These are phyloP conservation scores for Zoysia matrella DNA, from an alignment of 202 grass and related monocot species.

Conservation along the genomic window DNA sequence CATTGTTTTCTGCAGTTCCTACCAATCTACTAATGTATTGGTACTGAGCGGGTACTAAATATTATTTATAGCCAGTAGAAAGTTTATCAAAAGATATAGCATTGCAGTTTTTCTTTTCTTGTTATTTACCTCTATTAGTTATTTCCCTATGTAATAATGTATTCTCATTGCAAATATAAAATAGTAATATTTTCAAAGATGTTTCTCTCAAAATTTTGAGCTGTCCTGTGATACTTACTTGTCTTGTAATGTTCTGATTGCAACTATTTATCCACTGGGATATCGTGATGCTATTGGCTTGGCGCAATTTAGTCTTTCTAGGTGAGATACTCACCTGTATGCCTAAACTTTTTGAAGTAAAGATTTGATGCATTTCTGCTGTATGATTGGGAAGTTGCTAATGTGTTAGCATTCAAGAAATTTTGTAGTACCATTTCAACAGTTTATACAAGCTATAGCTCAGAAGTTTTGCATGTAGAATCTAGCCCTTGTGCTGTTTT, in stretches of 20 bases:
- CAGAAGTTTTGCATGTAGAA: slow-evolving; percentile 6
- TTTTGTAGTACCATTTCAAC: not conserved
- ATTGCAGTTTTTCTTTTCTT: slow-evolving; percentile 27
- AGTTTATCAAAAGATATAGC: slow-evolving; percentile 2
- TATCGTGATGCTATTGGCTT: not conserved
- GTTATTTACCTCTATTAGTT: slow-evolving; percentile 25
- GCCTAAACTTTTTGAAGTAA: not conserved
- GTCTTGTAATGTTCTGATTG: not conserved
- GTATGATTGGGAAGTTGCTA: not conserved
- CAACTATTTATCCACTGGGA: not conserved
- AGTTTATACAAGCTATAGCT: slow-evolving; percentile 4
- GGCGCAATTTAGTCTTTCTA: not conserved
- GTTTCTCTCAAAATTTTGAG: not conserved
- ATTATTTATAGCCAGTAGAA: slow-evolving; percentile 18
- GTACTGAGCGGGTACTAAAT: slow-evolving; percentile 37
- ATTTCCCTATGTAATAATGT: slow-evolving; percentile 34
- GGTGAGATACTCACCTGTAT: not conserved
- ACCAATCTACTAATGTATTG: slow-evolving; percentile 36
- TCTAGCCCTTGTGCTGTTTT: not conserved
- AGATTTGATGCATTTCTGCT: slow-evolving; percentile 12
- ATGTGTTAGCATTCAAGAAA: slow-evolving; percentile 8
- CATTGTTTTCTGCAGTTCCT: slow-evolving; percentile 20
- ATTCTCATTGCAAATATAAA: slow-evolving; percentile 22
- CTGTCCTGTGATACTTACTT: slow-evolving; percentile 1
- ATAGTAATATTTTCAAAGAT: slow-evolving; percentile 1